These are phyloP conservation scores for Salix udensis DNA, from an alignment of 345 rosid species.

Conservation along the genomic window DNA sequence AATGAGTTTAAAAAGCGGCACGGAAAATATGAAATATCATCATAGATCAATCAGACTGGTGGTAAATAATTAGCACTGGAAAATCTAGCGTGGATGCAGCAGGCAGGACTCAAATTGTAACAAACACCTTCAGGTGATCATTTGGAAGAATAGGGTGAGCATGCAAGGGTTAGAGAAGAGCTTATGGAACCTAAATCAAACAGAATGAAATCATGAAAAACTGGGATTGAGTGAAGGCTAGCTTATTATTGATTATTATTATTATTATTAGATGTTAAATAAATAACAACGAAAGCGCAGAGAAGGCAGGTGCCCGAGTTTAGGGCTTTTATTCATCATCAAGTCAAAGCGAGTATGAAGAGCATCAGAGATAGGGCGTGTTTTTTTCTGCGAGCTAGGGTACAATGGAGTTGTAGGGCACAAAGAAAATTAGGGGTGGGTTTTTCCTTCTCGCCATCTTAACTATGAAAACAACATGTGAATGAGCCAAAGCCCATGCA, in stretches of 20 bases:
- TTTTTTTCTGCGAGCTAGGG: neutral
- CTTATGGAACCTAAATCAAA: conserved; percentile 4
- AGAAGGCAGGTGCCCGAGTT: conserved; percentile 23
- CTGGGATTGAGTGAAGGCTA: neutral
- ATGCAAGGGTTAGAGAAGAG: conserved; percentile 3
- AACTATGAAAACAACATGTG: conserved; percentile 87
- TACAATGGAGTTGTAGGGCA: conserved; percentile 52
- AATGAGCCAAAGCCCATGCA: conserved; percentile 93
- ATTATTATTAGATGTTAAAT: neutral
- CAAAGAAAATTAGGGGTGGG: conserved; percentile 36
- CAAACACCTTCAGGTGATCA: neutral
- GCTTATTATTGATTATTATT: neutral
- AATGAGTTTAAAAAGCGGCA: neutral
- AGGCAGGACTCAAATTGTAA: neutral
- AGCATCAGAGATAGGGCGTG: neutral
- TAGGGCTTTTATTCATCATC: conserved; percentile 18
- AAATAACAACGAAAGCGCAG: neutral
- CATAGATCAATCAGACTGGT: neutral
- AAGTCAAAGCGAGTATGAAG: neutral
- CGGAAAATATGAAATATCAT: neutral
- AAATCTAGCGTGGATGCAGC: neutral
- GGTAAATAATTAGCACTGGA: too few relatives aligned
- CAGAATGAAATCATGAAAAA: neutral
- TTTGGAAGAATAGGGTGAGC: too few relatives aligned
- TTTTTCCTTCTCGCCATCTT: conserved; percentile 15